phyloP scores from a whole-genome alignment of 495 filamentous ascomycete species.

The Podospora pseudopauciseta region DNA sequence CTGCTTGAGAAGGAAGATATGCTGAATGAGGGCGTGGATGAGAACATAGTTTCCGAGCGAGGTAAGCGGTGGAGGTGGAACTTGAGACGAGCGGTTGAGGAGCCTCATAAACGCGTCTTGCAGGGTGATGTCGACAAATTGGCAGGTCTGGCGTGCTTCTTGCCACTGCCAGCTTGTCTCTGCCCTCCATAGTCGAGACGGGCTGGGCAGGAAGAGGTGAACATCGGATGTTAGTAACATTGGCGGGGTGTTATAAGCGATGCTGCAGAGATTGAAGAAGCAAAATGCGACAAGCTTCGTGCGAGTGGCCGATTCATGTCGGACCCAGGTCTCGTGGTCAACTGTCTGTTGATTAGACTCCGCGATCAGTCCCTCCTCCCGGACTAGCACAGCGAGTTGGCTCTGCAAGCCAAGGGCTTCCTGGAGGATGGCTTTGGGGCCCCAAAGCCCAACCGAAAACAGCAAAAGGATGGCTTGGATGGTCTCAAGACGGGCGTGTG shows the following conservation, averaged over 20 bases:
- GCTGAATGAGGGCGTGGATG: slow-evolving; percentile 65
- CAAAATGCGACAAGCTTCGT: slow-evolving; percentile 57
- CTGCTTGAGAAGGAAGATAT: slow-evolving; percentile 64
- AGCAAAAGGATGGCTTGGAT: slow-evolving; percentile 55
- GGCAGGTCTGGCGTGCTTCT: slow-evolving; percentile 42
- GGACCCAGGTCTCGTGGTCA: slow-evolving; percentile 59
- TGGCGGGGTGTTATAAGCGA: slow-evolving; percentile 56
- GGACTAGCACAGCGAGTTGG: slow-evolving; percentile 49
- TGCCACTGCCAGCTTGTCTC: slow-evolving; percentile 50
- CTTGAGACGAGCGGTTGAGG: slow-evolving; percentile 45
- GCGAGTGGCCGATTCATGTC: slow-evolving; percentile 48
- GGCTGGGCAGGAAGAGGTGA: slow-evolving; percentile 56
- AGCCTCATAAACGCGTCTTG: slow-evolving; percentile 49
- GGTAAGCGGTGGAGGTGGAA: slow-evolving; percentile 51
- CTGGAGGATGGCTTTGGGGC: slow-evolving; percentile 52
- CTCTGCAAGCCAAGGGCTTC: slow-evolving; percentile 55
- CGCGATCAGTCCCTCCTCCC: slow-evolving; percentile 50
- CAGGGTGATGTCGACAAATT: slow-evolving; percentile 44
- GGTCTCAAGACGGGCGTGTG: slow-evolving; percentile 53
- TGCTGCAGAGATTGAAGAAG: slow-evolving; percentile 58
- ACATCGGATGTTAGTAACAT: slow-evolving; percentile 61
- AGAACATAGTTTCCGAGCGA: slow-evolving; percentile 65
- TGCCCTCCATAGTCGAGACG: slow-evolving; percentile 51
- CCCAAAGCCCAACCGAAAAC: slow-evolving; percentile 57
- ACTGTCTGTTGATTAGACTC: slow-evolving; percentile 36